These are phyloP conservation scores for Neopestalotiopsis sp. DNA, from an alignment of 2,329 filamentous ascomycete genomes.

Conservation along the genomic window DNA sequence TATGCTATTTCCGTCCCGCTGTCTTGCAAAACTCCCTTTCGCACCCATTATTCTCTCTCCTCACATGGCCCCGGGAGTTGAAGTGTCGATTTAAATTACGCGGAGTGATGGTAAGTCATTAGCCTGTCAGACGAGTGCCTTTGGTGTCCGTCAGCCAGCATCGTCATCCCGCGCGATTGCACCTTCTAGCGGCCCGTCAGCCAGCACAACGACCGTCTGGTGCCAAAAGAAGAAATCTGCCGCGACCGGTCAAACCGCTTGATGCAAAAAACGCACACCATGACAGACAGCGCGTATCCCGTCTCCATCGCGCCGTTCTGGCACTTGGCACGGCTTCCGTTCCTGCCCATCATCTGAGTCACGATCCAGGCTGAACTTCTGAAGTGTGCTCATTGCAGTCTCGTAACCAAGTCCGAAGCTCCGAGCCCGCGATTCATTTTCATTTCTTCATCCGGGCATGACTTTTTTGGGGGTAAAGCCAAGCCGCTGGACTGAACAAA, in stretches of 20 bases:
- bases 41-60: background rate
- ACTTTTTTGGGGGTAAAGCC: too few relatives aligned
- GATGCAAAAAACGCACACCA: background rate
- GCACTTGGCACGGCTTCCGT: background rate
- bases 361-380: background rate
- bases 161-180: background rate
- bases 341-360: background rate
- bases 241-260: background rate
- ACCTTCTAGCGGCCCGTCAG: background rate
- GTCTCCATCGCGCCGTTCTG: background rate
- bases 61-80: background rate
- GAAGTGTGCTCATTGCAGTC: background rate
- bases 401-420: too few relatives aligned
- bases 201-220: background rate
- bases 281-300: background rate
- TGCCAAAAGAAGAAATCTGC: background rate
- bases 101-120: conserved; percentile 1
- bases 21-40: background rate
- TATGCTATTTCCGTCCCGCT: background rate
- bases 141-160: background rate
- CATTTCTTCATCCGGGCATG: too few relatives aligned
- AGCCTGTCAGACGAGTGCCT: background rate
- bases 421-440: too few relatives aligned
- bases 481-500: background rate
- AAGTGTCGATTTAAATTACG: background rate